Evolutionary conservation across 164 flowering plant species (phyloP).

Genomic region (Platanus orientalis): DNA sequence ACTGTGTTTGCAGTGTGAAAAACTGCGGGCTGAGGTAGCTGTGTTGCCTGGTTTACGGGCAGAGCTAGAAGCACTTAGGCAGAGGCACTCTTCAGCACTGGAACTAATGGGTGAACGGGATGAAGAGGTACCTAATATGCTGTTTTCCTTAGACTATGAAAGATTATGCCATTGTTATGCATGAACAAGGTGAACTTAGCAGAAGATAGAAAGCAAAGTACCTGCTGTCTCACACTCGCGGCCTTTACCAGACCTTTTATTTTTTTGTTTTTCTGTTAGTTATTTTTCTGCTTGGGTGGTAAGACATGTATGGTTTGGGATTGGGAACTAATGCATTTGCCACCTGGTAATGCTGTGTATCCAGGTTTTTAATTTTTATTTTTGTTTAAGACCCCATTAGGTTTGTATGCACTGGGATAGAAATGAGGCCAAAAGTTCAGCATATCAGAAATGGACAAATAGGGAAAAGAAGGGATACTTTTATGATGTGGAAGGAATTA

Average conservation of each 20-base stretch:
- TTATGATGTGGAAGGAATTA: neutral
- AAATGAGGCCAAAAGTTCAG: neutral
- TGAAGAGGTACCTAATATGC: conserved; percentile 68
- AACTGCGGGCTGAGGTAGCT: conserved; percentile 63
- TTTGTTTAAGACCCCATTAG: neutral
- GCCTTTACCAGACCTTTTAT: neutral
- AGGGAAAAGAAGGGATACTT: neutral
- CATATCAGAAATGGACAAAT: neutral
- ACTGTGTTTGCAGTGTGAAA: conserved; percentile 69
- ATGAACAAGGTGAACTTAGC: no score
- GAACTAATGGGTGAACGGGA: conserved; percentile 99
- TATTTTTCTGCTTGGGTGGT: neutral
- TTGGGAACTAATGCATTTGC: neutral
- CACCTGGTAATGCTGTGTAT: neutral
- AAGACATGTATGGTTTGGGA: neutral
- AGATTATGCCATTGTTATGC: no score
- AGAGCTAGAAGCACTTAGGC: conserved; percentile 87
- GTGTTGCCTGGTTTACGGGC: conserved; percentile 72
- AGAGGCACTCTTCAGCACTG: conserved; percentile 90
- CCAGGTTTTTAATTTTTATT: neutral
- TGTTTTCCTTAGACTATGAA: neutral
- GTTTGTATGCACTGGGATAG: neutral
- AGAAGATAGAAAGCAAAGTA: no score
- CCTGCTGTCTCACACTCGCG: no score
- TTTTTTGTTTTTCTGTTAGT: neutral